Evolutionary conservation across 192 early-diverging fungal species (phyloP).

Genomic region (Entomortierella beljakovae): DNA sequence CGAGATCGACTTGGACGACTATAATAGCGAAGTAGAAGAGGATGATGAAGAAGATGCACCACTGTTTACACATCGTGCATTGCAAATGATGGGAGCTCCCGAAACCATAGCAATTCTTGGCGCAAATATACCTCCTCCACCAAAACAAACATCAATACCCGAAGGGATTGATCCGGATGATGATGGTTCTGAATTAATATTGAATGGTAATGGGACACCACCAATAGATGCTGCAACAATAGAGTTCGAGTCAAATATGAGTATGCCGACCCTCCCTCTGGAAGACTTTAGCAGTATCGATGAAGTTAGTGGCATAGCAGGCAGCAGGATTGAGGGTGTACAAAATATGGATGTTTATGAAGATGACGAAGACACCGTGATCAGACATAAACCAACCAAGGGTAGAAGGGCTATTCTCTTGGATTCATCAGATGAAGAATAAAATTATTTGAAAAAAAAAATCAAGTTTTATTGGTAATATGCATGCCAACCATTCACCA

Average conservation of each 20-base stretch:
- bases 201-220: neutral
- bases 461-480: neutral
- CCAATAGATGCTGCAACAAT: neutral
- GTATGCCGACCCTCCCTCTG: neutral
- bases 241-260: neutral
- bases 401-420: conserved; percentile 19
- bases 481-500: neutral
- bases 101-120: neutral
- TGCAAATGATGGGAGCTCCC: conserved; percentile 35
- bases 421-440: conserved; percentile 42
- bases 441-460: conserved; percentile 1
- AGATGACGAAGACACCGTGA: conserved; percentile 14
- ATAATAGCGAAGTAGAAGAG: conserved; percentile 33
- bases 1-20: conserved; percentile 20
- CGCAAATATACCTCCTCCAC: neutral
- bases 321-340: neutral
- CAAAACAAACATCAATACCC: neutral
- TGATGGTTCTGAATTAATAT: neutral
- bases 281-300: neutral
- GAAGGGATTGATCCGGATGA: conserved; percentile 1
- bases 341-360: neutral
- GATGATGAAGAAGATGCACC: conserved; percentile 46
- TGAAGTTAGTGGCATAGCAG: neutral
- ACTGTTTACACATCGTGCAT: conserved; percentile 40
- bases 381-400: conserved; percentile 13